These are phyloP conservation scores for Macrolepiota fuliginosa DNA, from an alignment of 768 basidiomycete species.

Conservation along the genomic window DNA sequence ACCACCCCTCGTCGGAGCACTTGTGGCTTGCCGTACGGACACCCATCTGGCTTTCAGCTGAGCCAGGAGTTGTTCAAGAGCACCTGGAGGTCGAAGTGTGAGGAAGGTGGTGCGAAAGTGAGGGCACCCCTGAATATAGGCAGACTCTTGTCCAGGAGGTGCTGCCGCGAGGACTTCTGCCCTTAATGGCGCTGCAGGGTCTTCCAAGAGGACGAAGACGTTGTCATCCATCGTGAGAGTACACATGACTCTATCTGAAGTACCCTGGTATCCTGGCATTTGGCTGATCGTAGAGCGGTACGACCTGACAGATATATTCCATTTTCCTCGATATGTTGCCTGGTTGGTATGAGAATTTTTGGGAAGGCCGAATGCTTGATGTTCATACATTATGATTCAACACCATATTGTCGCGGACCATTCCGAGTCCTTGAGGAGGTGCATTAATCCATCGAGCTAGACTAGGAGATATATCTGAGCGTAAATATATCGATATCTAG, in stretches of 20 bases:
- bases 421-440: conserved; percentile 66
- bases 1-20: conserved; percentile 7
- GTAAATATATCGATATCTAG: neutral
- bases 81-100: conserved; percentile 70
- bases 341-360: conserved; percentile 26
- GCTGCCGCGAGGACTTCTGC: conserved; percentile 54
- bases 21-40: conserved; percentile 53
- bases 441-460: conserved; percentile 83
- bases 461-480: conserved; percentile 31
- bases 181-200: conserved; percentile 67
- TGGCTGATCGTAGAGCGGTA: conserved; percentile 72
- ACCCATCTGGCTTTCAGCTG: conserved; percentile 79
- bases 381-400: conserved; percentile 62
- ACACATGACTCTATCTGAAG: conserved; percentile 68
- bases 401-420: conserved; percentile 66
- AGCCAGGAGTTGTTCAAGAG: conserved; percentile 69
- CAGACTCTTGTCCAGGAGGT: conserved; percentile 38
- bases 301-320: conserved; percentile 69
- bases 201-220: conserved; percentile 77
- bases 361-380: conserved; percentile 16
- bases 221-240: conserved; percentile 78
- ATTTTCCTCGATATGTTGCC: conserved; percentile 62
- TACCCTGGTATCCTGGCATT: conserved; percentile 46
- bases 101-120: conserved; percentile 79
- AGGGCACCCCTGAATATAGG: conserved; percentile 45